phyloP scores from a whole-genome alignment of 139 green algal genomes.

The Tetratostichococcus sp. region DNA sequence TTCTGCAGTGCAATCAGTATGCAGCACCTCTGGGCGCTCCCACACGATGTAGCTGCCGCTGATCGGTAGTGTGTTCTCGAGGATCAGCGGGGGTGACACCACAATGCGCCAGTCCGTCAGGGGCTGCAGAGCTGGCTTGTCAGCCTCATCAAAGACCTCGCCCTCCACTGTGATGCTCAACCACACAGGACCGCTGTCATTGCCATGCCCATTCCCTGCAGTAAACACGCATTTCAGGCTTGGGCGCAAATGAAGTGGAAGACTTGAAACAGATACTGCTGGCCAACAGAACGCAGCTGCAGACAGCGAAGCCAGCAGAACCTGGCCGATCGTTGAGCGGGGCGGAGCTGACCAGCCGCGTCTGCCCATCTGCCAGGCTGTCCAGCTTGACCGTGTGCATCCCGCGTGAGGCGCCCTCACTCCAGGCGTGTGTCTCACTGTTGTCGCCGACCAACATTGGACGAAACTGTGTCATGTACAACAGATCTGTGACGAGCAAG shows the following conservation, averaged over 20 bases:
- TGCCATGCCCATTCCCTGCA: background rate
- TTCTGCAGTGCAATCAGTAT: no score
- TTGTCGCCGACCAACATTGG: constrained; percentile 17
- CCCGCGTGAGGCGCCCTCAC: constrained; percentile 28
- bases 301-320: background rate
- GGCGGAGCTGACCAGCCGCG: constrained; percentile 52
- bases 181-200: constrained; percentile 29
- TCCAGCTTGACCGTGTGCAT: constrained; percentile 44
- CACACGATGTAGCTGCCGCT: constrained; percentile 50
- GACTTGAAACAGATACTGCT: no score
- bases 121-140: constrained; percentile 8
- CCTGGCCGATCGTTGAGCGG: background rate
- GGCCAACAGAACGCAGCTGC: no score
- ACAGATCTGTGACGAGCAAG: no score
- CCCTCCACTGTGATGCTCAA: constrained; percentile 62
- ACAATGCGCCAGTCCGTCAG: constrained; percentile 70
- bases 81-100: constrained; percentile 56
- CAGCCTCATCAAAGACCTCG: background rate
- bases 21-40: constrained; percentile 41
- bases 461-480: constrained; percentile 22
- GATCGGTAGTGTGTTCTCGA: constrained; percentile 79
- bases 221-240: background rate
- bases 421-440: constrained; percentile 46
- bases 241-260: no score
- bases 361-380: constrained; percentile 55